phyloP scores from a whole-genome alignment of 306 rosid species.

The Pterocarpus santalinus region DNA sequence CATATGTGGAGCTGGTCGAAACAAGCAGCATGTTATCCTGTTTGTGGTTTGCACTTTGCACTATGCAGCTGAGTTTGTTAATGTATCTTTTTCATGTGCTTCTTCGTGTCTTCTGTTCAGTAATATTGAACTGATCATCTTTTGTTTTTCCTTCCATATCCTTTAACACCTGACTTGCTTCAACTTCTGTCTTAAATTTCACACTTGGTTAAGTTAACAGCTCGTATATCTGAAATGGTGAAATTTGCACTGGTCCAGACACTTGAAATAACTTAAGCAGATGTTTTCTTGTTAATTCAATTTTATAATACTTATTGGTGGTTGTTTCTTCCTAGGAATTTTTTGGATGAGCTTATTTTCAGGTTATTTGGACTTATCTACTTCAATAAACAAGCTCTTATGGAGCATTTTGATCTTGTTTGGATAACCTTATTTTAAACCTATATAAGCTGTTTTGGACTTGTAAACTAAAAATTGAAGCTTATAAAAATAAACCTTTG shows the following conservation, averaged over 20 bases:
- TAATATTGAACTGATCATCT: not conserved
- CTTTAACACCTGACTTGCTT: not conserved
- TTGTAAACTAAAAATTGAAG: not conserved
- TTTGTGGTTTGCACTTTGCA: not conserved
- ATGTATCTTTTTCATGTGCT: not conserved
- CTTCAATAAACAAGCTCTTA: not conserved
- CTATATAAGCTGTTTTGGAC: not conserved
- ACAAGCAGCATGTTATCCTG: not conserved
- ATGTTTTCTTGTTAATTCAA: not conserved
- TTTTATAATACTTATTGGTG: not conserved
- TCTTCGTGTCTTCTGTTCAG: not conserved
- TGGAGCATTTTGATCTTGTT: not conserved
- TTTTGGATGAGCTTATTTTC: not conserved
- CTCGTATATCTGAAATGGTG: not conserved
- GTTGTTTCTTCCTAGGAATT: not conserved
- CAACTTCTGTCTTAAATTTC: not conserved
- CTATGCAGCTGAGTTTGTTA: not conserved
- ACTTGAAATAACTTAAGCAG: constrained; percentile 6
- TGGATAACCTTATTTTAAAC: not conserved
- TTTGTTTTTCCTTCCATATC: not conserved
- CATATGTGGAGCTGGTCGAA: too few species aligned
- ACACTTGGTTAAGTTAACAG: not conserved
- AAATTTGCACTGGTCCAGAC: not conserved
- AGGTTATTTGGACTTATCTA: not conserved
- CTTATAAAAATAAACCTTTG: not conserved